phyloP scores from a whole-genome alignment of 768 basidiomycete species.

The Naganishia onofrii region DNA sequence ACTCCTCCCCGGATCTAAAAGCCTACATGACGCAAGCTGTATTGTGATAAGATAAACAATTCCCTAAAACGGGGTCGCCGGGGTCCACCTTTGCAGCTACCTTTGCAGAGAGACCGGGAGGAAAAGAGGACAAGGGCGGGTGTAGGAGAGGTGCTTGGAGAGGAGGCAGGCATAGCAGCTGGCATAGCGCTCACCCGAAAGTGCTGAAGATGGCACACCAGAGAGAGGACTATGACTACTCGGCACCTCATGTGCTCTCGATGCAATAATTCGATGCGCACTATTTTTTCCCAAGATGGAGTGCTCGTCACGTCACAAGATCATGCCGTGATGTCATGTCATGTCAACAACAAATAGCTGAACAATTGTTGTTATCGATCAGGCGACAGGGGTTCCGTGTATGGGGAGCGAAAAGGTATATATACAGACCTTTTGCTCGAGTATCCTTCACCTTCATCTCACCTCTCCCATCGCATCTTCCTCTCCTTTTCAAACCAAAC shows the following conservation, averaged over 20 bases:
- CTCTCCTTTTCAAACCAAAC: not conserved
- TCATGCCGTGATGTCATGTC: not conserved
- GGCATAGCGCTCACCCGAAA: not conserved
- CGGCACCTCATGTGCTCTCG: too few species aligned
- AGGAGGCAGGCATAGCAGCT: not conserved
- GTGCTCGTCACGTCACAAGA: slow-evolving; percentile 1
- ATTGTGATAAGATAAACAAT: slow-evolving; percentile 10
- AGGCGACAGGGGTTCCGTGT: too few species aligned
- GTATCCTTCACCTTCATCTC: too few species aligned
- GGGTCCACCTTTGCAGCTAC: not conserved
- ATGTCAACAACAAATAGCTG: not conserved
- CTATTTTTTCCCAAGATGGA: not conserved
- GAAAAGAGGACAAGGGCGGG: not conserved
- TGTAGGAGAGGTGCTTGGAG: not conserved
- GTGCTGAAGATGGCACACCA: not conserved
- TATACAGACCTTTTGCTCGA: not conserved
- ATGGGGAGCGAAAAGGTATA: not conserved
- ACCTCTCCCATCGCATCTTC: too few species aligned
- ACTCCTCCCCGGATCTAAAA: not conserved
- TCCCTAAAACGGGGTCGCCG: slow-evolving; percentile 1
- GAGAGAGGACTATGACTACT: not conserved
- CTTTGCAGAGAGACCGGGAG: not conserved
- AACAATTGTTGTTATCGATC: too few species aligned
- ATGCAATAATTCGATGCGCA: not conserved
- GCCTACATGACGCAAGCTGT: slow-evolving; percentile 7